phyloP scores from a whole-genome alignment of 495 filamentous ascomycete species.

The Hamigera avellanea region DNA sequence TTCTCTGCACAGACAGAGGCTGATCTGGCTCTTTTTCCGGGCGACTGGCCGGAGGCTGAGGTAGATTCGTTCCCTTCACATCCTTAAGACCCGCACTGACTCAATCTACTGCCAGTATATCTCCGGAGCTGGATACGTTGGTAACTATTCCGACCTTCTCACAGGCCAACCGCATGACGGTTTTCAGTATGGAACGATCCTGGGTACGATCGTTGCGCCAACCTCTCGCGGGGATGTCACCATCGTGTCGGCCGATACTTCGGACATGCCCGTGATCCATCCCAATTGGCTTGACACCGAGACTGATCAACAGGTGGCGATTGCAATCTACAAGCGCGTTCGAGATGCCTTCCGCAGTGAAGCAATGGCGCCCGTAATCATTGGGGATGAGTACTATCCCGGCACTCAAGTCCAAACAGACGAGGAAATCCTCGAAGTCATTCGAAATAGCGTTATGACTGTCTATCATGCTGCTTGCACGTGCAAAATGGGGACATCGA shows the following conservation, averaged over 20 bases:
- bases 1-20: conserved; percentile 11
- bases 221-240: conserved; percentile 44
- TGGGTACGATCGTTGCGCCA: conserved; percentile 28
- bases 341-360: conserved; percentile 25
- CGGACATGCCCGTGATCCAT: conserved; percentile 41
- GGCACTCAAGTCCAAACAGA: conserved; percentile 35
- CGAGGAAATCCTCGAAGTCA: conserved; percentile 35
- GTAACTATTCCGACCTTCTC: conserved; percentile 31
- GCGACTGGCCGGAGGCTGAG: conserved; percentile 51
- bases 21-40: conserved; percentile 28
- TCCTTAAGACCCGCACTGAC: conserved; percentile 9
- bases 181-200: conserved; percentile 35
- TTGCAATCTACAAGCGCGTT: conserved; percentile 40
- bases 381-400: conserved; percentile 40
- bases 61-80: conserved; percentile 3
- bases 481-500: conserved; percentile 36
- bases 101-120: conserved; percentile 14
- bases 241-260: conserved; percentile 27
- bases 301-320: conserved; percentile 38
- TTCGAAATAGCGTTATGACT: conserved; percentile 30
- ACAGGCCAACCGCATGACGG: conserved; percentile 22
- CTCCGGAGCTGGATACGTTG: conserved; percentile 22
- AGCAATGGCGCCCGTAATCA: conserved; percentile 23
- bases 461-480: conserved; percentile 43
- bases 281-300: conserved; percentile 42